Evolutionary conservation across 306 rosid species (phyloP), one percentile per base, ranked within the genome.

Genomic region (Lathyrus oleraceus): DNA sequence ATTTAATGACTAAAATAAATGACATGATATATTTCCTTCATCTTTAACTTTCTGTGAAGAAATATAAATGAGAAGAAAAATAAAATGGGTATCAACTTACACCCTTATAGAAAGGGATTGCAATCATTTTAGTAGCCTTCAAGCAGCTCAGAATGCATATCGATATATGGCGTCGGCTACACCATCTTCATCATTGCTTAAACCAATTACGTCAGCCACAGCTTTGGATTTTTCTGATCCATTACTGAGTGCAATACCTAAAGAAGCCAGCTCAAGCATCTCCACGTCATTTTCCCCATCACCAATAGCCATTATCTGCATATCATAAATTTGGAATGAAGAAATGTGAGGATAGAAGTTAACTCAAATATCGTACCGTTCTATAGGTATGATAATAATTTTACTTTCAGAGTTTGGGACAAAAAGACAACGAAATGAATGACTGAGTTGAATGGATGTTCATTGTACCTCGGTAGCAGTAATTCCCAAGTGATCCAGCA

Each of bases 251-350:
- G 97, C 97, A 14, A 90, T 19, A 74, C 98, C 95, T 14, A 90
- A 79, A 76, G 97, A 84, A 78, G 96, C 98, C 79, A 94, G 79
- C 81, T 87, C 83, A 27, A 94, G 95, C 98, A 94, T 90, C 82
- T 94, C 98, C 4, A 87, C 23, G 61, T 94, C 98, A 81, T 90
- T 94, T 75, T 94, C 98, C 64, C 96, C 98, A 57, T 94, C 97
- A 59, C 98, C 98, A 74, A 94, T 87, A 62, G 97, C 98, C 98
- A 94, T 90, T 69, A 94, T 83, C 98, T 93, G 65, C 30, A 54
- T 28, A 65, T 16, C 67, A 66, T 60, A 40, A 20, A 59, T 42
- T 61, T 35, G 27, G 70, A 13, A 13, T 13, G 6, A 57, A 45
- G 52, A 70, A 59, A 43, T 66, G 52, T 47, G 11, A 51, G 47